These are phyloP conservation scores for Meira miltonrushii DNA, from an alignment of 1,284 basidiomycete genomes.

Conservation along the genomic window DNA sequence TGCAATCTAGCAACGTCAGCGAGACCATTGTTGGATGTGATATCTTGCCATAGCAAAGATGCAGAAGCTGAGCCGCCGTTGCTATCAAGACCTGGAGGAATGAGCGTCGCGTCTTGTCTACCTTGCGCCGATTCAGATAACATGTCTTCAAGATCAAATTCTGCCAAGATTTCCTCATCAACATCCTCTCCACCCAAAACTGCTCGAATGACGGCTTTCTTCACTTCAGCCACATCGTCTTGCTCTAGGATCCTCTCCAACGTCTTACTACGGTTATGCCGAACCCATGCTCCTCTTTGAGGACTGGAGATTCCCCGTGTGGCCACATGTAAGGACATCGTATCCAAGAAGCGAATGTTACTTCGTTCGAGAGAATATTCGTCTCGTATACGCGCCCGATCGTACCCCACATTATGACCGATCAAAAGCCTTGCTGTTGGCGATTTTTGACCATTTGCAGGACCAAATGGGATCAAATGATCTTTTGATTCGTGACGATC, in stretches of 20 bases:
- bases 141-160: constrained; percentile 20
- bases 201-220: constrained; percentile 15
- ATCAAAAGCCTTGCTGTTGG: constrained; percentile 66
- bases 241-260: constrained; percentile 16
- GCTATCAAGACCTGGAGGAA: constrained; percentile 6
- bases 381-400: constrained; percentile 74
- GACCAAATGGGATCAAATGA: constrained; percentile 71
- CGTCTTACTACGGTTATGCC: constrained; percentile 64
- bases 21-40: constrained; percentile 86
- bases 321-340: constrained; percentile 90
- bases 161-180: constrained; percentile 8
- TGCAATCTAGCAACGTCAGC: constrained; percentile 87
- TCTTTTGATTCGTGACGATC: constrained; percentile 56
- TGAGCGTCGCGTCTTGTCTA: not conserved
- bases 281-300: constrained; percentile 87
- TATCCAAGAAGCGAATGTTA: constrained; percentile 81
- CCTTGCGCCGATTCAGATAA: not conserved
- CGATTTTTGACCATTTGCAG: constrained; percentile 15
- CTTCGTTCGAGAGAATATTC: constrained; percentile 74
- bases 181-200: constrained; percentile 19
- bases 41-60: constrained; percentile 69
- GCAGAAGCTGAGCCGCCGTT: not conserved
- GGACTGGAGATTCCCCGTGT: constrained; percentile 90
- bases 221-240: constrained; percentile 50
- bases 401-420: constrained; percentile 93